Evolutionary conservation across 257 asterid species (phyloP).

Genomic region (Plectranthus barbatus): DNA sequence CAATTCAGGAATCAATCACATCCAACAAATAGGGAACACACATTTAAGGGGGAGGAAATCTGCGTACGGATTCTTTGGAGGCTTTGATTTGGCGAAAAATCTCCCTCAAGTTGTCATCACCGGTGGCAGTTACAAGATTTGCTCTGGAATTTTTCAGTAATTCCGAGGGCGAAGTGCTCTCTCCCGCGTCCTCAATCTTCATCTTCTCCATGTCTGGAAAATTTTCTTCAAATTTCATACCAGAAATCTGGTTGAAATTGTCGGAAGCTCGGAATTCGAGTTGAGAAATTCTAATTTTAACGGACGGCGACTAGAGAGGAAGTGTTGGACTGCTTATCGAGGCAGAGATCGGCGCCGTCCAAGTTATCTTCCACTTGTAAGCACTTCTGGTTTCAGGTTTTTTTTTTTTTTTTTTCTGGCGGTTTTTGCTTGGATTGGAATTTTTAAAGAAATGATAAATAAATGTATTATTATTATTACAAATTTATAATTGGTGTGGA

Average conservation of each 20-base stretch:
- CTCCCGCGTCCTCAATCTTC: conserved; percentile 10
- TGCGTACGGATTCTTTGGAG: conserved; percentile 45
- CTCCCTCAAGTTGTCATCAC: conserved; percentile 58
- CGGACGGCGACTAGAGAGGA: too few species aligned
- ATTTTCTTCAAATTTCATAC: not conserved
- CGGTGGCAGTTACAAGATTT: conserved; percentile 34
- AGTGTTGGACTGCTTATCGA: too few species aligned
- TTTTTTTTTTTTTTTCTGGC: too few species aligned
- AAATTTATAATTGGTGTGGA: too few species aligned
- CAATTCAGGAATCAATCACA: not conserved
- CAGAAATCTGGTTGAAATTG: not conserved
- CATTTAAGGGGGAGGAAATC: not conserved
- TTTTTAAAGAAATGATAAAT: too few species aligned
- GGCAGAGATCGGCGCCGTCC: too few species aligned
- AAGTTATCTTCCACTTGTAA: too few species aligned
- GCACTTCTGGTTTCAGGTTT: too few species aligned
- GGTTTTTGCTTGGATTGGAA: too few species aligned
- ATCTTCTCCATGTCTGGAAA: not conserved
- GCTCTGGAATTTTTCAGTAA: conserved; percentile 10
- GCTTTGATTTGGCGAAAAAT: conserved; percentile 57
- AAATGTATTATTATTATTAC: too few species aligned
- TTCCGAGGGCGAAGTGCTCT: not conserved
- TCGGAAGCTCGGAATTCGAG: too few species aligned
- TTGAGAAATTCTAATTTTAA: too few species aligned
- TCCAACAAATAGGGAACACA: not conserved